Conservation (phyloP, 768 basidiomycete species). For the Kwoniella europaea region DNA sequence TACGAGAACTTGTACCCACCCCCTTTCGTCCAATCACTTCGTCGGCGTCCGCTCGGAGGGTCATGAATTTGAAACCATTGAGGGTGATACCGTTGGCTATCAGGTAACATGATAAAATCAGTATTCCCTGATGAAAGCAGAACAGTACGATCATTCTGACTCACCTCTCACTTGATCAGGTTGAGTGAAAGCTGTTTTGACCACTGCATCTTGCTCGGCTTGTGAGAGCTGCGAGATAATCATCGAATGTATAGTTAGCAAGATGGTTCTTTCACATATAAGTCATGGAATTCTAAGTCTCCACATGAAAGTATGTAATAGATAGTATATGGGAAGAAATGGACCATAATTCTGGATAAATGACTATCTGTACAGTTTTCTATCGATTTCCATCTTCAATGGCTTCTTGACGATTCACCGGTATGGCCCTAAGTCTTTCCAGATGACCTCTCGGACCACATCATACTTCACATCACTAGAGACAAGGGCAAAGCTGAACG, state of each 20-base stretch:
- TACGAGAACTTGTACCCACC: constrained; percentile 61
- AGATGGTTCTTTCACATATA: too few species aligned
- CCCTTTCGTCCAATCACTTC: constrained; percentile 77
- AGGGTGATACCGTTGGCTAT: constrained; percentile 68
- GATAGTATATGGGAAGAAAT: too few species aligned
- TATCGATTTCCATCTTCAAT: too few species aligned
- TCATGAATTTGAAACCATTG: constrained; percentile 76
- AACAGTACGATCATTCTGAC: constrained; percentile 11
- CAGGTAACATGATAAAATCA: background rate
- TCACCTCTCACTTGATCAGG: constrained; percentile 59
- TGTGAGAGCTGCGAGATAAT: constrained; percentile 63
- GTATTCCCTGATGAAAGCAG: background rate
- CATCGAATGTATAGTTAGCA: background rate
- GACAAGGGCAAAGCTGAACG: too few species aligned
- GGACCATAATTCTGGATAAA: too few species aligned
- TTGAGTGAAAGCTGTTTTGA: constrained; percentile 62
- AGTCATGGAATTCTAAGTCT: too few species aligned
- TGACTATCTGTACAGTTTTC: too few species aligned
- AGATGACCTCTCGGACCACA: too few species aligned
- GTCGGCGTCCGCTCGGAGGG: constrained; percentile 62
- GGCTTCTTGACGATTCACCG: too few species aligned
- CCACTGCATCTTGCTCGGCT: constrained; percentile 69
- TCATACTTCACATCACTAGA: too few species aligned
- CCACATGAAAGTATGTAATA: too few species aligned
- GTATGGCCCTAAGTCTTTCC: too few species aligned